These are phyloP conservation scores for Carex cristatella DNA, from an alignment of 176 grass and related monocot genomes.

Conservation along the genomic window DNA sequence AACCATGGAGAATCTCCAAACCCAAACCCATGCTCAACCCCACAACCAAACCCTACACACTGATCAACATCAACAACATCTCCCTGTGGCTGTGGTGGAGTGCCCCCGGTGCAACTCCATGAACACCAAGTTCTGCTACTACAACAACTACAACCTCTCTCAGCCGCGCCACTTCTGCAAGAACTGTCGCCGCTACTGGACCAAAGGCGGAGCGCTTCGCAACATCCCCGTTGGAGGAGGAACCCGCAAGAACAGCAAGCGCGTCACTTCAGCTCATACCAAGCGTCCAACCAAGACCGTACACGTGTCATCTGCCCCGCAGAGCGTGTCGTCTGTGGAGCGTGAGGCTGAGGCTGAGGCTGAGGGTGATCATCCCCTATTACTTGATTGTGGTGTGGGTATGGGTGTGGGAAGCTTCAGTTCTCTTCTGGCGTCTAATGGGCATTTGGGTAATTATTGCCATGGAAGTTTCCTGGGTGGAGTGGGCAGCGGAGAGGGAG, in stretches of 20 bases:
- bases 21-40: background rate
- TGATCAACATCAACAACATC: background rate
- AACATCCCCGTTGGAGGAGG: constrained; percentile 11
- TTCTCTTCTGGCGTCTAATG: constrained; percentile 8
- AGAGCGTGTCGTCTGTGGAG: background rate
- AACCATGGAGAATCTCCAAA: constrained; percentile 8
- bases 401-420: constrained; percentile 4
- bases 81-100: background rate
- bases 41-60: background rate
- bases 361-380: background rate
- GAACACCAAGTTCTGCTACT: constrained; percentile 98
- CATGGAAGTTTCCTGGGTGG: constrained; percentile 6
- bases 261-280: background rate
- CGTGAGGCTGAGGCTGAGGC: background rate
- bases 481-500: background rate
- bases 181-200: constrained; percentile 25
- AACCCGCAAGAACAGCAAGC: constrained; percentile 3
- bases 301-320: background rate
- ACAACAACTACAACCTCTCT: constrained; percentile 83
- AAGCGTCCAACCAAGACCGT: constrained; percentile 8
- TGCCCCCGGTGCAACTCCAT: constrained; percentile 45
- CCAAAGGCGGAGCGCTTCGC: constrained; percentile 19
- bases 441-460: constrained; percentile 9
- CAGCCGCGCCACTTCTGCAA: constrained; percentile 26
- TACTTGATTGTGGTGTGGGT: constrained; percentile 4